Base-by-base conservation (phyloP, 2,329 filamentous ascomycete genomes). In the Trichophyton simii region DNA sequence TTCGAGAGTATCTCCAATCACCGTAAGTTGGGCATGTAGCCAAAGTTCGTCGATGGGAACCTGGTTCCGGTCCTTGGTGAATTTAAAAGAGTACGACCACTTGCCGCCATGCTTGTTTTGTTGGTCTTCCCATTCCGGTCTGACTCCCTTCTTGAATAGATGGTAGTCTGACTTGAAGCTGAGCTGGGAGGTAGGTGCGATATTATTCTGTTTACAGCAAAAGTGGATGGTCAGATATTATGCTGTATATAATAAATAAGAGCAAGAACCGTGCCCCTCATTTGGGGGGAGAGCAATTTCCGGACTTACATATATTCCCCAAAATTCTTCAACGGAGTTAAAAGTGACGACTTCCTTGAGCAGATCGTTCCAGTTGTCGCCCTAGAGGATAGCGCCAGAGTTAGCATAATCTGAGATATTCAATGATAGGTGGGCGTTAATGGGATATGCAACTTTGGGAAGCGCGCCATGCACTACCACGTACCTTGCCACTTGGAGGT, bases 101-200 rank as follows among this genome's bases (percentile, higher is more conserved):
- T 96, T 96, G 78, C 94, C 94, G 69, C 94, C 94, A 75, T 97
- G 91, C 83, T 97, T 99, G 82, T 99, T 99, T 80, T 97, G 91
- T 28, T 85, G 82, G 74, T 99, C 94, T 77, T 99, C 94, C 94
- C 94, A 99, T 78, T 99, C 95, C 41, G 94, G 94, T 66, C 94
- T 89, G 65, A 99, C 89, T 67, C 91, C 91, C 70, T 87, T 87
- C 82, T 99, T 99, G 87, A 99, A 99, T 52, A 99, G 88, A 73
- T 99, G 95, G 79, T 99, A 99, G 76, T 99, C 94, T 72, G 94
- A 96, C 81, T 99, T 99, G 72, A 95, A 86, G 52, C 91, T 89
- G 50, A 99, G 87, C 71, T 97, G 91, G 68, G 92, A 96, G 69
- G 95, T 92, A 50, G 91, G 87, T 58, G 92, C 90, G 75, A 99